These are phyloP conservation scores for Botrytis tulipae DNA, from an alignment of 2,329 filamentous ascomycete genomes.

Conservation along the genomic window DNA sequence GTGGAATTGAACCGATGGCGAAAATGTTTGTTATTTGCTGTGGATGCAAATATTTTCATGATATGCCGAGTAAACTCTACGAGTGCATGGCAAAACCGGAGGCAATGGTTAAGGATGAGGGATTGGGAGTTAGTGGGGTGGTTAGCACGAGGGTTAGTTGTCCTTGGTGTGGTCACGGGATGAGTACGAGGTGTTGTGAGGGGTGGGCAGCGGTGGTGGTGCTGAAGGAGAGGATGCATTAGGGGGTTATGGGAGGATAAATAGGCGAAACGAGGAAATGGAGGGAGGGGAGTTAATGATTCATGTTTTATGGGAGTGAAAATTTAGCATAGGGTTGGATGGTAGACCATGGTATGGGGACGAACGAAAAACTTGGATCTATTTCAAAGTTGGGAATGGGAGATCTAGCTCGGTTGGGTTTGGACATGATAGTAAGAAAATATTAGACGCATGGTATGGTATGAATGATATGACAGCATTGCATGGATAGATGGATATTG, in stretches of 20 bases:
- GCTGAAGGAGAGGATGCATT: slow-evolving; percentile 61
- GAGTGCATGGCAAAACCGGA: slow-evolving; percentile 62
- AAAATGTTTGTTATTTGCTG: slow-evolving; percentile 68
- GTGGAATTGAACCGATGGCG: slow-evolving; percentile 42
- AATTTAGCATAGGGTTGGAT: neutral
- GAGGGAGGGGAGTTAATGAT: neutral
- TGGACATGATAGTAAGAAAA: neutral
- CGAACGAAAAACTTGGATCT: neutral
- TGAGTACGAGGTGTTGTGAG: slow-evolving; percentile 67
- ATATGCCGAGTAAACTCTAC: slow-evolving; percentile 63
- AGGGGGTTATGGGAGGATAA: neutral
- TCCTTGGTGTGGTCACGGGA: slow-evolving; percentile 70
- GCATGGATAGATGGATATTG: neutral
- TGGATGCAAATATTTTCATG: slow-evolving; percentile 61
- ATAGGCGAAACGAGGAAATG: too few relatives aligned
- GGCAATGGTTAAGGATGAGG: slow-evolving; percentile 51
- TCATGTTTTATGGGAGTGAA: slow-evolving; percentile 3
- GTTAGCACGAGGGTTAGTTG: slow-evolving; percentile 64
- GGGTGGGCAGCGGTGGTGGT: slow-evolving; percentile 67
- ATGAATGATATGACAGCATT: neutral
- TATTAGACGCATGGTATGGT: neutral
- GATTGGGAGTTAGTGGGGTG: slow-evolving; percentile 53
- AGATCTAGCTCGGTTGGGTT: neutral
- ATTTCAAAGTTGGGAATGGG: neutral
- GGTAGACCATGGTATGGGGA: neutral